phyloP scores from a whole-genome alignment of 257 asterid genomes.

The Gynochthodes officinalis region DNA sequence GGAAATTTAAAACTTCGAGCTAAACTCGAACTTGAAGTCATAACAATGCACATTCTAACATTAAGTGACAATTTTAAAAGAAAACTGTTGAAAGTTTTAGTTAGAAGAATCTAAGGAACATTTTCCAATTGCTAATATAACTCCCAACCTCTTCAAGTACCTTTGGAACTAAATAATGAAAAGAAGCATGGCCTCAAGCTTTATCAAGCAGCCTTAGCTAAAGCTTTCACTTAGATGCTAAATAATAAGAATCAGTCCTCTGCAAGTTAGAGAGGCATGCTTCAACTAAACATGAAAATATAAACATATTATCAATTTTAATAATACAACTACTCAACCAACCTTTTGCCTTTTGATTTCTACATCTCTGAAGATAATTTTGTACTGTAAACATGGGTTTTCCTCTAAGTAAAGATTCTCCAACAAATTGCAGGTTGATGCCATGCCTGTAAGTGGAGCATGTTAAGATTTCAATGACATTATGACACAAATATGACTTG shows the following conservation, averaged over 20 bases:
- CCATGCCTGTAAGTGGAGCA: conserved; percentile 46
- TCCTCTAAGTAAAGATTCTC: conserved; percentile 48
- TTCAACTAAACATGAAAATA: not conserved
- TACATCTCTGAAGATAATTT: conserved; percentile 50
- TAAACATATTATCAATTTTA: not conserved
- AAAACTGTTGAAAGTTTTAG: not conserved
- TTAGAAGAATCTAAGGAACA: not conserved
- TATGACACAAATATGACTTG: not conserved
- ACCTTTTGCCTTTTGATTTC: conserved; percentile 50
- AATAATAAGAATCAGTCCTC: not conserved
- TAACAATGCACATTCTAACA: not conserved
- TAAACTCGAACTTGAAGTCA: too few relatives aligned
- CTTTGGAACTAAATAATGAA: not conserved
- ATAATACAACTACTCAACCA: conserved; percentile 2
- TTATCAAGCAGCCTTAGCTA: not conserved
- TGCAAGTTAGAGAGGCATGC: not conserved
- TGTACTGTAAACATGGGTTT: conserved; percentile 38
- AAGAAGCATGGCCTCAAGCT: not conserved
- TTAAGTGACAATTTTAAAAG: not conserved
- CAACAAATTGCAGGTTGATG: conserved; percentile 39
- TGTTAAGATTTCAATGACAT: not conserved
- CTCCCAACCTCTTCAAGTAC: not conserved
- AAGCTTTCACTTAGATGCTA: not conserved
- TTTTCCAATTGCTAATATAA: not conserved
- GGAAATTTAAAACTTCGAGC: too few relatives aligned